Conservation (phyloP, 192 early-diverging fungal species). For the Tieghemiomyces parasiticus region DNA sequence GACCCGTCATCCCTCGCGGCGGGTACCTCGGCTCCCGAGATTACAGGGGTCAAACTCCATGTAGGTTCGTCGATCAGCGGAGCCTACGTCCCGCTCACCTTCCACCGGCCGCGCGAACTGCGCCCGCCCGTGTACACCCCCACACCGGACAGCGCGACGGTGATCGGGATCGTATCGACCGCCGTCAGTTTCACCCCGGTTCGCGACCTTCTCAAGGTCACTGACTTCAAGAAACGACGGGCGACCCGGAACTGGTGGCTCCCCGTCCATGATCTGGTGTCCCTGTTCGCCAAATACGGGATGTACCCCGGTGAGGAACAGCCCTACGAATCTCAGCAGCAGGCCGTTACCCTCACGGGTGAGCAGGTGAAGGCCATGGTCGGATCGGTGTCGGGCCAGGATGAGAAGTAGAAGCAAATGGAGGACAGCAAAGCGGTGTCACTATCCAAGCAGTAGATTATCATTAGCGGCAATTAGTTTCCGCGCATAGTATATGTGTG, state of each 20-base stretch:
- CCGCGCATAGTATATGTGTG: no score
- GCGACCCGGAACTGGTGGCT: conserved; percentile 58
- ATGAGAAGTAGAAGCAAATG: no score
- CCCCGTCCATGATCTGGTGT: conserved; percentile 36
- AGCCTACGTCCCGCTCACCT: conserved; percentile 15
- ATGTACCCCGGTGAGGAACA: conserved; percentile 12
- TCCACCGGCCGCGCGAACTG: conserved; percentile 25
- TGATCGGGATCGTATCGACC: conserved; percentile 73
- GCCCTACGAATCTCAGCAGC: conserved; percentile 1
- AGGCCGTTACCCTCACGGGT: not conserved
- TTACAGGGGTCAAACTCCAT: no score
- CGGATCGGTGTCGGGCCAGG: no score
- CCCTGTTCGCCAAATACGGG: conserved; percentile 43
- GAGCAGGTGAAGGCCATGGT: not conserved
- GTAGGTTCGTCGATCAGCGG: not conserved
- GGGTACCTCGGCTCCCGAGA: no score
- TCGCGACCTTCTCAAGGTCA: conserved; percentile 41
- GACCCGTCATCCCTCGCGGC: no score
- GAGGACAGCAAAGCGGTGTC: no score
- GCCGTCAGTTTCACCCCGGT: conserved; percentile 60
- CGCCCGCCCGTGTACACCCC: conserved; percentile 45
- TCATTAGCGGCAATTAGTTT: no score
- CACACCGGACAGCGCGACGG: conserved; percentile 39
- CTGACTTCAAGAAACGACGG: conserved; percentile 70
- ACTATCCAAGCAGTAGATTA: no score